These are phyloP conservation scores for Lentinula sp. DNA, from an alignment of 768 basidiomycete species.

Conservation along the genomic window DNA sequence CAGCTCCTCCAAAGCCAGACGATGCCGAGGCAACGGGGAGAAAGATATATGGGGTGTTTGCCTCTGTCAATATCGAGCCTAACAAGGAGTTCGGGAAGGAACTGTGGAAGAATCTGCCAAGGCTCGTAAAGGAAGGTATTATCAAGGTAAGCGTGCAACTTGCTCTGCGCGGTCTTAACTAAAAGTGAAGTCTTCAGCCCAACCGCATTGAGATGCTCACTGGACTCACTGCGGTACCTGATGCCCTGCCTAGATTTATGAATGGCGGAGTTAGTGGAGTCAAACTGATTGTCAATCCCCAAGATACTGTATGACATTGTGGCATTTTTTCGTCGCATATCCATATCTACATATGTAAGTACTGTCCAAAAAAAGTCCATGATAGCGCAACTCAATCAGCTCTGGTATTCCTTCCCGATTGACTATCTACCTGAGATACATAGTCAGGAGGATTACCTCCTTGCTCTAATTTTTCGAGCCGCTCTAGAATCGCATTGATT, in stretches of 20 bases:
- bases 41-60: background rate
- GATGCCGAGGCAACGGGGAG: background rate
- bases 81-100: background rate
- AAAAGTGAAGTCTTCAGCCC: background rate
- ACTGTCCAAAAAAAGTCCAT: too few species aligned
- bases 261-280: background rate
- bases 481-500: too few species aligned
- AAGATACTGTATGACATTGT: background rate
- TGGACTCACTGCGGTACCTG: background rate
- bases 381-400: too few species aligned
- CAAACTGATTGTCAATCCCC: background rate
- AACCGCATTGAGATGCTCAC: background rate
- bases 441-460: too few species aligned
- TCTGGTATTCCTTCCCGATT: too few species aligned
- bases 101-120: background rate
- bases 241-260: background rate
- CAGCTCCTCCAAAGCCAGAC: background rate
- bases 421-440: too few species aligned
- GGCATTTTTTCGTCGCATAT: too few species aligned
- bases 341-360: too few species aligned
- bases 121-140: background rate
- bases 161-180: too few species aligned
- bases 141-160: background rate
- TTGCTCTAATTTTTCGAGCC: too few species aligned
- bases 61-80: background rate